Base-by-base conservation (phyloP, 805 yeast species). In the Candida berthetii region DNA sequence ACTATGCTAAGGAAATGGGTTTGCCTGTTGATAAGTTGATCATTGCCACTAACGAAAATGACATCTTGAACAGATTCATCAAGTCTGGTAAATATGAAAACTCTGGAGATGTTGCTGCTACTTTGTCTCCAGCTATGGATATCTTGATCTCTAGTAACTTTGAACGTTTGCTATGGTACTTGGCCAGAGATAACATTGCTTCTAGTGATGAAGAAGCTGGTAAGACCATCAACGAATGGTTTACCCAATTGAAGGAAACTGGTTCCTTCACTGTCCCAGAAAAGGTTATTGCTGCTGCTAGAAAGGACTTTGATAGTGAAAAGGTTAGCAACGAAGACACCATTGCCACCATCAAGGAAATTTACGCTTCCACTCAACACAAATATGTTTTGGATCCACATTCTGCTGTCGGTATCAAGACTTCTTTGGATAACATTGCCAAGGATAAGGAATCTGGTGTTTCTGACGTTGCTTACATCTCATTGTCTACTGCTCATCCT, bases 41-140 rank as follows among this genome's bases (percentile, higher is more conserved):
- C 55, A 87, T 93, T 55, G 98, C 98, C 36, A 93, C 99, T 24
- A 93, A 93, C 60, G 91, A 87, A 58, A 93, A 93, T 59, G 96
- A 93, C 59, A 93, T 93, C 50, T 76, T 93, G 58, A 87, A 93
- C 67, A 81, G 99, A 66, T 93, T 93, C 71, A 66, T 93, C 65
- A 82, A 83, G 57, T 66, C 89, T 14, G 98, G 96, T 46, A 72
- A 76, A 48, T 93, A 93, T 58, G 89, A 83, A 54, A 90, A 88
- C 71, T 66, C 69, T 28, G 70, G 70, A 41, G 78, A 76, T 42
- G 98, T 88, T 37, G 86, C 84, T 59, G 89, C 91, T 28, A 90
- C 98, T 11, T 69, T 81, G 54, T 87, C 97, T 2, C 99, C 99
- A 48, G 99, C 99, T 36, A 93, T 93, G 99, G 99, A 93, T 64